Base-by-base conservation (phyloP, 2,329 filamentous ascomycete genomes). In the Aspergillus tubingensis region DNA sequence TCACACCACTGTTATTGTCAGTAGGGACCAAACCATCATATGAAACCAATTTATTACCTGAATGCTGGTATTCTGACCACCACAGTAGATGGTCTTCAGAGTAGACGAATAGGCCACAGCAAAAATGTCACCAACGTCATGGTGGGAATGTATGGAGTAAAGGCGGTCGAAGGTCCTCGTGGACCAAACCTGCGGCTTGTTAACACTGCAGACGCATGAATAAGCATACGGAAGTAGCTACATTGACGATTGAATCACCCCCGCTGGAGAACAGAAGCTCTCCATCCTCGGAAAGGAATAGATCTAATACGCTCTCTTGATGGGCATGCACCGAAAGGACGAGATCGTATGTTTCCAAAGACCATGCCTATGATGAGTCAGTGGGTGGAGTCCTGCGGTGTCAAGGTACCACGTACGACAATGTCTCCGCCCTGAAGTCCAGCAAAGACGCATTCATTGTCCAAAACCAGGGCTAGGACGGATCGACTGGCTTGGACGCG, bases 91-190 rank as follows among this genome's bases (percentile, higher is more conserved):
- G 0, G 90, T 96, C 67, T 94, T 86, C 69, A 91, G 83, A 66
- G 87, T 84, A 6, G 87, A 80, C 3, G 92, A 96, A 76, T 96
- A 97, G 1, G 89, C 90, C n/a, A 96, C 88, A 68, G 92, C 96
- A 75, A 98, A 98, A 61, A 99, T 87, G 78, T 99, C 95, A 61
- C 95, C 95, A 43, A 96, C 91, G 69, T 98, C 95, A 76, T 96
- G 94, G 52, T 89, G 89, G 64, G 92, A 96, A 80, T 96, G 96
- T 63, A 98, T 91, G 64, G 95, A 92, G 79, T 93, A 95, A 0
- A 95, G 82, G 27, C 90, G 88, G 58, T 84, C 85, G 74, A 96
- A 88, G 5, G 87, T 89, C 47, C 81, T 83, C 2, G 93, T 91
- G 68, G 88, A 89, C 95, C 95, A 99, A 44, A 96, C 82, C 83